These are phyloP conservation scores for Panaeolus papilionaceus DNA, from an alignment of 768 basidiomycete genomes.

Conservation along the genomic window DNA sequence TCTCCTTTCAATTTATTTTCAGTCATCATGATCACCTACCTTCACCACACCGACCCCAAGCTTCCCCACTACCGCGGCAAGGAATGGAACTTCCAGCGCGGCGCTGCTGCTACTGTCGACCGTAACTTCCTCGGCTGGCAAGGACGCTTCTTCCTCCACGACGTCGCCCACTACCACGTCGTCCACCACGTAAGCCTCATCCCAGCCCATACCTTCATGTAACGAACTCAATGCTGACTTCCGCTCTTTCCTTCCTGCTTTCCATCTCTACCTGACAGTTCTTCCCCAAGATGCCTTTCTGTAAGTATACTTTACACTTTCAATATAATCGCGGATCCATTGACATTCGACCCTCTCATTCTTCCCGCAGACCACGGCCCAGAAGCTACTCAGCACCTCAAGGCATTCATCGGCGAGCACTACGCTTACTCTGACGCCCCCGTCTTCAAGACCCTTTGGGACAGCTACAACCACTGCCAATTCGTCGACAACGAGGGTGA, in stretches of 20 bases:
- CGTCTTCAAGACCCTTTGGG: conserved; percentile 55
- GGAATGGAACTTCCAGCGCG: conserved; percentile 67
- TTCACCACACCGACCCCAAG: conserved; percentile 67
- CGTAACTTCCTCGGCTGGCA: conserved; percentile 65
- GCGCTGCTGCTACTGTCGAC: conserved; percentile 67
- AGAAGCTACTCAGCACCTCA: conserved; percentile 56
- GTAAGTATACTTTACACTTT: conserved; percentile 35
- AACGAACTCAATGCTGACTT: conserved; percentile 1
- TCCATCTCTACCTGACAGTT: conserved; percentile 42
- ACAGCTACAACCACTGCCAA: conserved; percentile 59
- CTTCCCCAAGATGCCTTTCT: conserved; percentile 68
- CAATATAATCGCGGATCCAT: conserved; percentile 8
- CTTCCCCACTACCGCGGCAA: conserved; percentile 63
- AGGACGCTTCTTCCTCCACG: conserved; percentile 71
- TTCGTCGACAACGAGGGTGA: conserved; percentile 63
- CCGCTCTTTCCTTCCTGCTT: conserved; percentile 10
- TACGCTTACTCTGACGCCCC: conserved; percentile 51
- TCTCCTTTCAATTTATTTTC: conserved; percentile 6
- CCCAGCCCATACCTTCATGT: conserved; percentile 15
- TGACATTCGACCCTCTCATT: conserved; percentile 3
- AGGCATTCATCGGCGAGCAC: conserved; percentile 54
- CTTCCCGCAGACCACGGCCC: conserved; percentile 51
- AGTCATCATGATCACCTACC: conserved; percentile 64
- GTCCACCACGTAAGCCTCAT: conserved; percentile 55
- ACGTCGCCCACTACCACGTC: conserved; percentile 66